phyloP scores from a whole-genome alignment of 805 yeast genomes.

The Blastobotrys terrestris region DNA sequence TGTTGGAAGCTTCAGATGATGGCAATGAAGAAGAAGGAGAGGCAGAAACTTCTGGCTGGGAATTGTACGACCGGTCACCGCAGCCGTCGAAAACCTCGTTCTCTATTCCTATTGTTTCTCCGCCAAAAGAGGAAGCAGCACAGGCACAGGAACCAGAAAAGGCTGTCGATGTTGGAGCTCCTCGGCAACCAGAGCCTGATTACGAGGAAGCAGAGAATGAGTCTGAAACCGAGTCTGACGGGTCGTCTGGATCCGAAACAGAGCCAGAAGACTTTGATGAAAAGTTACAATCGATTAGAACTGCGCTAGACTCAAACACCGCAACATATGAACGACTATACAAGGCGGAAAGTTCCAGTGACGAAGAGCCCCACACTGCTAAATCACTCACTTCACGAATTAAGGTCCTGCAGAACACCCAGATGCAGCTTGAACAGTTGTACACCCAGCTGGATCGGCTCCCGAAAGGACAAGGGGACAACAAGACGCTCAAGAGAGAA shows the following conservation, averaged over 20 bases:
- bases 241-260: constrained; percentile 1
- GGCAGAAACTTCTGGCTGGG: not conserved
- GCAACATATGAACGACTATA: constrained; percentile 18
- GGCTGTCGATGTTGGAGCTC: not conserved
- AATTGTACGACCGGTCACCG: not conserved
- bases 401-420: constrained; percentile 24
- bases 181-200: constrained; percentile 1
- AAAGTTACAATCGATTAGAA: not conserved
- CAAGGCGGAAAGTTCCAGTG: constrained; percentile 6
- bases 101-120: not conserved
- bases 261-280: constrained; percentile 5
- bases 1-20: too few relatives aligned
- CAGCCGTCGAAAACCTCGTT: not conserved
- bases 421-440: constrained; percentile 21
- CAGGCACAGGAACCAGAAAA: constrained; percentile 1
- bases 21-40: not conserved
- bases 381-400: constrained; percentile 18
- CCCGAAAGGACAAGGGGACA: constrained; percentile 5
- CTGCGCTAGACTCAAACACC: not conserved
- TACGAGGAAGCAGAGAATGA: constrained; percentile 3
- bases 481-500: constrained; percentile 18
- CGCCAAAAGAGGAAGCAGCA: constrained; percentile 5
- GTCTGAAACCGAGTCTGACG: constrained; percentile 8
- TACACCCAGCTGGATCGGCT: constrained; percentile 20
- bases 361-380: constrained; percentile 3